Evolutionary conservation across 176 grass and related monocot genomes (phyloP).

Genomic region (Aegilops longissima): DNA sequence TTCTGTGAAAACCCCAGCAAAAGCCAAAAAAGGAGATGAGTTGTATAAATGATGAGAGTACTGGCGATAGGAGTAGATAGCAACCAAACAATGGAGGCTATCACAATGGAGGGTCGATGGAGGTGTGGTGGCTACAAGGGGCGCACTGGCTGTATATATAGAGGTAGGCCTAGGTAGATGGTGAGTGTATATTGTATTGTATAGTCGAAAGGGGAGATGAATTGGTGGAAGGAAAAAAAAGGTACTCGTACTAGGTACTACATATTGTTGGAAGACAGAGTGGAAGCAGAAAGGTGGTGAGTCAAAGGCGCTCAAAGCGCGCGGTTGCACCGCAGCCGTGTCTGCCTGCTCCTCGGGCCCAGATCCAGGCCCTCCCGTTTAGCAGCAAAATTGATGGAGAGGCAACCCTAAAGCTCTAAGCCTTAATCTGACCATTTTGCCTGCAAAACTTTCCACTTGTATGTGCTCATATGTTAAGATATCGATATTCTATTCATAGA

Average conservation of each 20-base stretch:
- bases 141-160: constrained; percentile 30
- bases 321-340: neutral
- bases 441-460: too few relatives aligned
- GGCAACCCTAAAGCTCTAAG: too few relatives aligned
- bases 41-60: neutral
- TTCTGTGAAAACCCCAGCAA: too few relatives aligned
- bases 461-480: too few relatives aligned
- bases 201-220: neutral
- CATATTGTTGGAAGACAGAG: neutral
- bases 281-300: neutral
- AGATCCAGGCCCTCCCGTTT: neutral
- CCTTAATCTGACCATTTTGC: too few relatives aligned
- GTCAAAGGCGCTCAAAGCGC: constrained; percentile 15
- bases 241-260: too few relatives aligned
- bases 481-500: too few relatives aligned
- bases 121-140: constrained; percentile 7
- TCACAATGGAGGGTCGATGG: neutral
- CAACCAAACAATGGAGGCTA: neutral
- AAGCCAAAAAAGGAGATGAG: neutral
- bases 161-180: neutral
- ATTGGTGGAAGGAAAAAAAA: neutral
- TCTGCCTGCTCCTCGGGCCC: neutral
- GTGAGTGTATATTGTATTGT: too few relatives aligned
- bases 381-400: neutral
- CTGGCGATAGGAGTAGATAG: neutral